Base-by-base conservation (phyloP, 2,329 filamentous ascomycete genomes). In the Fusarium euwallaceae region DNA sequence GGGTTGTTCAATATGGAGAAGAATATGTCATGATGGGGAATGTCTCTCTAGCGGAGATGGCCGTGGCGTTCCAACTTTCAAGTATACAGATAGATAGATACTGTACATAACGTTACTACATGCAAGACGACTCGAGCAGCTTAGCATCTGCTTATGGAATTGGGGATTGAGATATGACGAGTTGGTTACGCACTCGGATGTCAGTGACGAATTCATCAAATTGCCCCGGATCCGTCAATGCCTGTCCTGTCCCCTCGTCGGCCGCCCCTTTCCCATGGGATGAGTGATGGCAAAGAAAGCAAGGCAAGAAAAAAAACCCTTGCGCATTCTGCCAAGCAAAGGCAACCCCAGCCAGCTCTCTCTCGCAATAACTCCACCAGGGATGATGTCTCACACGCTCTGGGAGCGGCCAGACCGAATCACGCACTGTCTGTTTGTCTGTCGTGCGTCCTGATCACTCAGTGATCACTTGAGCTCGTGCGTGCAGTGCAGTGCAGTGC, bases 351-450 rank as follows among this genome's bases (percentile, higher is more conserved):
- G 22, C 22, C 22, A 24, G 22, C 22, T 24, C 22, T 24, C 22
- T 24, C 22, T 29, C 43, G 14, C 43, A 27, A 45, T 14, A 62
- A 53, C 27, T 45, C 17, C 29, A 27, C 43, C 8, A 51, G 17
- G 22, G 22, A 16, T 27, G 48, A 16, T 27, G 55, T 43, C 37
- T 68, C n/a, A 48, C 48, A 39, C 61, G 32, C 29, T 32, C 45
- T 67, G 60, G 55, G n/a, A 62, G 34, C 62, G 69, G 66, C 53
- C 61, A 72, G 29, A n/a, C 69, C 72, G 67, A 74, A 74, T 72
- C 72, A 75, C 65, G 61, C 61, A 53, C 41, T 29, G 43, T 22
- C 36, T 63, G 64, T 66, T 72, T 37, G 53, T 64, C 59, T 36
- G 55, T 39, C 32, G 32, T 58, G 39, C 29, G 71, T 66, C 53